Base-by-base conservation (phyloP, 2,329 filamentous ascomycete genomes). In the Lizonia empirigonia region DNA sequence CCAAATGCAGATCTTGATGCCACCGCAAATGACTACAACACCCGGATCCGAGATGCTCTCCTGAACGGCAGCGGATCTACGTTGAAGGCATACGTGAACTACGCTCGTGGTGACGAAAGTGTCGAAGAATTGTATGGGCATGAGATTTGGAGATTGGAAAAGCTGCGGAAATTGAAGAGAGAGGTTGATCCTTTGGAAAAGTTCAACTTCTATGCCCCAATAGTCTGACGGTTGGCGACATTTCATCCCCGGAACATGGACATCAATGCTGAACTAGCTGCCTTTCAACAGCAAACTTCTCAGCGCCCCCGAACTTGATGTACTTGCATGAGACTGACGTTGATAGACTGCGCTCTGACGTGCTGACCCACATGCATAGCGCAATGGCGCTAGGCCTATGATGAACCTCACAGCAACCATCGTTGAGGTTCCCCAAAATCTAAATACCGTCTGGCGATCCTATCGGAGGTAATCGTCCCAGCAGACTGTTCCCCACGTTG, bases 91-190 rank as follows among this genome's bases (percentile, higher is more conserved):
- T 74, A 74, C 48, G 59, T 72, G 6, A 73, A 74, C 42, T 74
- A 73, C 47, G 64, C 64, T 2, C 54, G 52, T 15, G 65, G 64
- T 1, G 63, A 66, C n/a, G 68, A 71, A 30, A 58, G 57, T 18
- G 44, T 65, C 3, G 60, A 70, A 49, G 58, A 53, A 0, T 13
- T 71, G 12, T 76, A 74, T 49, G 72, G 71, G 9, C 63, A 65
- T 44, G 69, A 74, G 30, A 8, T 52, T 7, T 72, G 69, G 70
- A 55, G 70, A 23, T 23, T 74, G 39, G 54, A 68, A 53, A 70
- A 58, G 48, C 47, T 74, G 42, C 48, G 60, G 49, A 53, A 20
- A 13, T 36, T 75, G 44, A 76, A 74, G 57, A 58, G 44, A 26
- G 48, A 60, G 49, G 72, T 65, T 38, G 73, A 74, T 64, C 73